Evolutionary conservation across 192 early-diverging fungal species (phyloP).

Genomic region (Spinellus fusiger): DNA sequence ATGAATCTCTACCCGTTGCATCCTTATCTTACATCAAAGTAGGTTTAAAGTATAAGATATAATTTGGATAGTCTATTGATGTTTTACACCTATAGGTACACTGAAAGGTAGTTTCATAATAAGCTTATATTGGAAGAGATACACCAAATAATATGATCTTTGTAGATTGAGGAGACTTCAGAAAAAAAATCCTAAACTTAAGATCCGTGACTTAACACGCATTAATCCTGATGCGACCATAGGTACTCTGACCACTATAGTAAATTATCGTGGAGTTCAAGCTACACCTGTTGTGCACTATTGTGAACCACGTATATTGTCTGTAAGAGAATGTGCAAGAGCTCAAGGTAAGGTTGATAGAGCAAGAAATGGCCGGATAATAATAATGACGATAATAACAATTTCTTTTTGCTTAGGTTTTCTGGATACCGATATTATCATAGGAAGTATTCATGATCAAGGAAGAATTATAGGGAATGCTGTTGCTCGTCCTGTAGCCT

Average conservation of each 20-base stretch:
- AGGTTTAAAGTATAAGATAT: too few species aligned
- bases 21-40: too few species aligned
- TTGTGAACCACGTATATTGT: constrained; percentile 19
- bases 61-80: too few species aligned
- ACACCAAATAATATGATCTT: background rate
- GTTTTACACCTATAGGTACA: too few species aligned
- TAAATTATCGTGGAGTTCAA: background rate
- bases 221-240: background rate
- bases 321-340: constrained; percentile 20
- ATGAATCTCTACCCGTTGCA: too few species aligned
- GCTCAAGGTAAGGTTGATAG: constrained; percentile 17
- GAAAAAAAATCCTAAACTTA: background rate
- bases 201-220: background rate
- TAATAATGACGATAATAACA: constrained; percentile 1
- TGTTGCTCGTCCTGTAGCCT: constrained; percentile 22
- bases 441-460: constrained; percentile 15
- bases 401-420: constrained; percentile 9
- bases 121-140: background rate
- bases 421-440: constrained; percentile 22
- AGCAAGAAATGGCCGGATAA: background rate
- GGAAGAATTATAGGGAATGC: constrained; percentile 23
- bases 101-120: background rate
- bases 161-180: background rate
- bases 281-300: constrained; percentile 8
- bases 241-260: background rate